Evolutionary conservation across 108 stramenopile genomes (phyloP), one percentile per base, ranked within the genome.

Genomic region (Mediolabrus comicus): DNA sequence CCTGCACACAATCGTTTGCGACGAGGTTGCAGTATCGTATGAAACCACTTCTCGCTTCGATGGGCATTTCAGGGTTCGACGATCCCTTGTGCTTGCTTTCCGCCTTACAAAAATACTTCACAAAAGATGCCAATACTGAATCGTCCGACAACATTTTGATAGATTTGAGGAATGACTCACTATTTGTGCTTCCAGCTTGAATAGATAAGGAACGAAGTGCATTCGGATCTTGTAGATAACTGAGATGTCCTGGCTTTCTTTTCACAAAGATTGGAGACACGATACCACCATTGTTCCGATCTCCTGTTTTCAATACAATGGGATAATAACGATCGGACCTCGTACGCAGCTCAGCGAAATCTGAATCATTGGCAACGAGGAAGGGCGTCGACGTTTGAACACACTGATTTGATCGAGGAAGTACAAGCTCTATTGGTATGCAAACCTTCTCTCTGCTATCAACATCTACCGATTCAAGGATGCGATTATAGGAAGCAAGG

Each of bases 401-500:
- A 10, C 28, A n/a, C 16, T 75, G 70, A 12, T 56, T 72, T n/a
- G 62, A 66, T 24, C 68, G 14, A 16, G 79, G 31, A 56, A 72
- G 17, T 53, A 63, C 64, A 57, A 86, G 83, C 75, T 88, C 79
- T 28, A 96, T 72, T 14, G 90, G 95, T 38, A 94, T 79, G 57
- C 73, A 85, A 17, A 91, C 90, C 53, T 64, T 81, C 68, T 89
- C 83, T 12, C 84, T 78, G 12, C 94, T 90, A 53, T 97, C 97
- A 2, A 97, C 86, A 59, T 99, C 98, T 16, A 95, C 67, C 2
- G 96, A 89, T 62, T 92, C 86, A 13, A 99, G 59, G 27, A 85
- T 81, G 16, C 95, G 75, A 24, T 87, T 74, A 67, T 96, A 88
- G 22, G 86, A 90, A 0, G 98, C 98, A 33, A 99, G 84, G n/a